phyloP scores from a whole-genome alignment of 495 filamentous ascomycete species.

The Daldinia vernicosa region DNA sequence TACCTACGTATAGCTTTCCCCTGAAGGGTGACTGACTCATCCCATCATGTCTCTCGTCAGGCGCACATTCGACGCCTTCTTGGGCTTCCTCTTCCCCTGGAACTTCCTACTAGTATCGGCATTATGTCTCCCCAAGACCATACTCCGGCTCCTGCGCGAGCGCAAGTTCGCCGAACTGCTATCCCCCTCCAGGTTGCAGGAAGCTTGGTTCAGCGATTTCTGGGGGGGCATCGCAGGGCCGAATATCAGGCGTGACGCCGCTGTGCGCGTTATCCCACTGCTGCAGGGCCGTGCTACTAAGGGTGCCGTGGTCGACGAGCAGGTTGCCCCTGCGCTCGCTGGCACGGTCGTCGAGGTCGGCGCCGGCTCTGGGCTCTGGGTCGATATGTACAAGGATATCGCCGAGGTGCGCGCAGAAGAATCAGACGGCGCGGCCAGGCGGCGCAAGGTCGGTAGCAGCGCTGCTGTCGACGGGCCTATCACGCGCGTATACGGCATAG shows the following conservation, averaged over 20 bases:
- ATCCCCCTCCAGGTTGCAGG: constrained; percentile 47
- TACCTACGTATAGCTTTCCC: neutral
- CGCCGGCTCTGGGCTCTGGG: constrained; percentile 59
- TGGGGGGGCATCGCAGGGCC: constrained; percentile 55
- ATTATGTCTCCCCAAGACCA: constrained; percentile 49
- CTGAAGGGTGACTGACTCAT: neutral
- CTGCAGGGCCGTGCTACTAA: constrained; percentile 49
- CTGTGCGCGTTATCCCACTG: constrained; percentile 50
- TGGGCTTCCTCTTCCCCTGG: constrained; percentile 50
- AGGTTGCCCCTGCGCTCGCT: constrained; percentile 40
- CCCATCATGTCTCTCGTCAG: constrained; percentile 12
- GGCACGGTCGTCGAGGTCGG: constrained; percentile 60
- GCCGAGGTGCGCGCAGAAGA: neutral
- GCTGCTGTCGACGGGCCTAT: constrained; percentile 41
- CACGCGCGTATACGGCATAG: constrained; percentile 70
- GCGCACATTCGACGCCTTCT: constrained; percentile 28
- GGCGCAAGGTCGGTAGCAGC: constrained; percentile 10
- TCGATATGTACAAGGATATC: constrained; percentile 46
- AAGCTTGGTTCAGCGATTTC: constrained; percentile 61
- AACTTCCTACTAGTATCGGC: constrained; percentile 51
- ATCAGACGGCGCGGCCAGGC: constrained; percentile 1
- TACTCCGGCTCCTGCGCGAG: constrained; percentile 45
- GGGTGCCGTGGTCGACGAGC: constrained; percentile 40
- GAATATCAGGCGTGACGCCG: constrained; percentile 41
- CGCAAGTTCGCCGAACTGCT: constrained; percentile 43